Conservation (phyloP, 768 basidiomycete species). For the Asterophora parasitica region DNA sequence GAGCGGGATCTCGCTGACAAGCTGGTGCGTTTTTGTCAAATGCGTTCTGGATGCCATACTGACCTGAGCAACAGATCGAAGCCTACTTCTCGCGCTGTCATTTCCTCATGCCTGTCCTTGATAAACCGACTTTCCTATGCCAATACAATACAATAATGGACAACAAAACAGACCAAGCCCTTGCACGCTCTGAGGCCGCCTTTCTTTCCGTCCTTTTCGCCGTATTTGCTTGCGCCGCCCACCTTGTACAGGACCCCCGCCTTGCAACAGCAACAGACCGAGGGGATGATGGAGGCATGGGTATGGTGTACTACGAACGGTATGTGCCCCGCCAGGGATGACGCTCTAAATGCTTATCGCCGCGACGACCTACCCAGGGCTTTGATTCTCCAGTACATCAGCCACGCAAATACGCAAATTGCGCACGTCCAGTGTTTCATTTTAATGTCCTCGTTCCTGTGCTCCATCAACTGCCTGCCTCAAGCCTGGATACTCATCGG, state of each 20-base stretch:
- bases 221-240: constrained; percentile 86
- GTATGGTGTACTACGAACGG: constrained; percentile 89
- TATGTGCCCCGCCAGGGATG: constrained; percentile 29
- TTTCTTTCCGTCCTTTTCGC: constrained; percentile 83
- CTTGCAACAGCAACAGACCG: constrained; percentile 46
- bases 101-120: constrained; percentile 82
- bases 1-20: constrained; percentile 83
- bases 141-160: constrained; percentile 75
- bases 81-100: constrained; percentile 87
- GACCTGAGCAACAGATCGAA: constrained; percentile 53
- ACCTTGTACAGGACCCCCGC: constrained; percentile 71
- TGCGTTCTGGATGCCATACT: constrained; percentile 16
- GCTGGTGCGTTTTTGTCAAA: constrained; percentile 48
- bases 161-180: constrained; percentile 45
- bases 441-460: constrained; percentile 85
- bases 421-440: constrained; percentile 89
- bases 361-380: constrained; percentile 51
- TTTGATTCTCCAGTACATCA: constrained; percentile 88
- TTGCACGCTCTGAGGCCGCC: constrained; percentile 59
- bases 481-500: constrained; percentile 93
- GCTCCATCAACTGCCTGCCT: constrained; percentile 89
- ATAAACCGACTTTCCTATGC: constrained; percentile 77
- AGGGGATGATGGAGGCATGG: constrained; percentile 77
- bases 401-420: constrained; percentile 78
- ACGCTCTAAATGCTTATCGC: constrained; percentile 15